Percentiles rank a stretch among this genome's conserved stretches.
Conservation (phyloP, 1,284 basidiomycete genomes). For the Rhodofomes roseus region DNA sequence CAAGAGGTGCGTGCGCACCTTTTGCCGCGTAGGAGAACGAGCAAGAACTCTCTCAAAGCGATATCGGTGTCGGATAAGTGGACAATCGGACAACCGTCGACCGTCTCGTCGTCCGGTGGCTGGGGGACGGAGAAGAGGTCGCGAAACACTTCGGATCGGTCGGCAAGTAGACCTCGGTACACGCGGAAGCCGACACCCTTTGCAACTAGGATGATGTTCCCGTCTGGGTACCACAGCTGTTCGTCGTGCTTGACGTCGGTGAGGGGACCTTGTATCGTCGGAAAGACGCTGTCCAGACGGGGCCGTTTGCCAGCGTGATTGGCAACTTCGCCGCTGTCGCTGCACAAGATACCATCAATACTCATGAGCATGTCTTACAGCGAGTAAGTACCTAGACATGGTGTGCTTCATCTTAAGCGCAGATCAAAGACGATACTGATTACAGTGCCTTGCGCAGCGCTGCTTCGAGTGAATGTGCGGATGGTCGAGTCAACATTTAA, state of each 20-base stretch:
- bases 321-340: no score
- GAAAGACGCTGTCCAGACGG: not conserved
- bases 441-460: no score
- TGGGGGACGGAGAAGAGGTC: conserved; percentile 13
- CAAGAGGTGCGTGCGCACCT: not conserved
- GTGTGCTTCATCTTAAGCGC: no score
- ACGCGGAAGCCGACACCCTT: conserved; percentile 12
- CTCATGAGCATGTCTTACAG: no score
- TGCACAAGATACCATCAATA: no score
- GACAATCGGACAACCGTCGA: conserved; percentile 4
- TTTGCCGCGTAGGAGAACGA: not conserved
- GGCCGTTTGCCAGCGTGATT: not conserved
- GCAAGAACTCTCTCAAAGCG: not conserved
- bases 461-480: no score
- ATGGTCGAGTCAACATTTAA: no score
- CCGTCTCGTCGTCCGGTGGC: not conserved
- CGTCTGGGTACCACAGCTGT: conserved; percentile 16
- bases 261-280: not conserved
- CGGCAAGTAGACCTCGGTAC: conserved; percentile 10
- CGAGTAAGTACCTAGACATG: no score
- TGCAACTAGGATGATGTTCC: conserved; percentile 17
- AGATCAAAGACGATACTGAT: no score
- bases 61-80: not conserved
- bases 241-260: not conserved
- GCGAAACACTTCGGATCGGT: conserved; percentile 14